These are phyloP conservation scores for Verticillium nubilum DNA, from an alignment of 2,329 filamentous ascomycete species.

Conservation along the genomic window DNA sequence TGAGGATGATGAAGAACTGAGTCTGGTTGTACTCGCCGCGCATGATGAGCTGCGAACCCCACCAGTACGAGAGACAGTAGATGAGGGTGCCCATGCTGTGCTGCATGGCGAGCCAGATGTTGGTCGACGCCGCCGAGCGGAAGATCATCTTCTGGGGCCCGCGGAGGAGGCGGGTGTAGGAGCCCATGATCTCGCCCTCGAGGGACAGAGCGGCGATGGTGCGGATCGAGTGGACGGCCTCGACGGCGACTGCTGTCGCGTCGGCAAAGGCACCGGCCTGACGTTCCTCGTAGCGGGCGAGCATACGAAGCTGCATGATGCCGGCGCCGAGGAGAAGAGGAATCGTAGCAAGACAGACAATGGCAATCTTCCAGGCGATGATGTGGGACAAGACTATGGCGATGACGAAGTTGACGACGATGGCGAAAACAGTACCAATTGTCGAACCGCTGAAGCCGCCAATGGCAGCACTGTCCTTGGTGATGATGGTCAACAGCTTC, in stretches of 20 bases:
- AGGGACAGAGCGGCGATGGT: constrained; percentile 27
- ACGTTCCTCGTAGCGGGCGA: constrained; percentile 38
- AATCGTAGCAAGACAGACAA: constrained; percentile 48
- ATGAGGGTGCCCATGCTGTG: constrained; percentile 49
- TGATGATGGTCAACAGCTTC: constrained; percentile 46
- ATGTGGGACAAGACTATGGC: constrained; percentile 49
- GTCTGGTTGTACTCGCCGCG: constrained; percentile 49
- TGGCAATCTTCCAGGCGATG: constrained; percentile 53
- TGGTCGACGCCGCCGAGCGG: constrained; percentile 24
- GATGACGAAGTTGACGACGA: constrained; percentile 46
- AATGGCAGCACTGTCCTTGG: constrained; percentile 47
- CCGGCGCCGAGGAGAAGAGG: constrained; percentile 49
- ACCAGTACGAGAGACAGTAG: constrained; percentile 63
- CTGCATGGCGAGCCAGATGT: constrained; percentile 41
- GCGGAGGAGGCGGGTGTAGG: constrained; percentile 26
- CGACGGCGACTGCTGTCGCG: constrained; percentile 41
- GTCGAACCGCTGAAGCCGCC: constrained; percentile 51
- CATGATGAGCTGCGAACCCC: constrained; percentile 57
- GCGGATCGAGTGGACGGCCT: constrained; percentile 43
- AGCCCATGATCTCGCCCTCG: constrained; percentile 19
- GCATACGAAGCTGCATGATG: constrained; percentile 45
- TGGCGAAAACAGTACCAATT: constrained; percentile 47
- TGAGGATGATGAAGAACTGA: constrained; percentile 58
- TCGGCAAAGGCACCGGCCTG: constrained; percentile 43
- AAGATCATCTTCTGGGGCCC: constrained; percentile 14